Percentiles rank a stretch among this genome's conserved stretches.
Conservation (phyloP, 2,329 filamentous ascomycete species). For the Atkinsonella texensis region DNA sequence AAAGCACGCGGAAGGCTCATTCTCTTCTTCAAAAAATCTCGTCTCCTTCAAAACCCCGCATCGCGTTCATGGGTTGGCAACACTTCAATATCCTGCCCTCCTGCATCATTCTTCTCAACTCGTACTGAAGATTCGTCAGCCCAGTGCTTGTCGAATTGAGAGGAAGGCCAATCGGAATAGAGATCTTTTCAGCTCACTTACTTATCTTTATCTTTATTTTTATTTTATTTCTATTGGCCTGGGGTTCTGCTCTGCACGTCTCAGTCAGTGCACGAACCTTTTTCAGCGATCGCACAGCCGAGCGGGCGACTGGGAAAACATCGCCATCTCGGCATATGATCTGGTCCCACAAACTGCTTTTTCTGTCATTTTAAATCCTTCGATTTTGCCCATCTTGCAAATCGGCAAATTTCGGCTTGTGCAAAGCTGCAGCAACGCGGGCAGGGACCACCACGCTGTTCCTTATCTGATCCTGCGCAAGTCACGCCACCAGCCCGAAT, state of each 20-base stretch:
- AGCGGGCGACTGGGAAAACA: background rate
- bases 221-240: background rate
- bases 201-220: background rate
- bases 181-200: background rate
- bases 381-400: background rate
- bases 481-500: conserved; percentile 7
- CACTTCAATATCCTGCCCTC: background rate
- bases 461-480: conserved; percentile 7
- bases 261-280: background rate
- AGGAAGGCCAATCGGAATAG: background rate
- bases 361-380: too few relatives aligned
- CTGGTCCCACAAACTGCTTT: background rate
- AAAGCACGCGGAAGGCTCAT: background rate
- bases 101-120: background rate
- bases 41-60: background rate
- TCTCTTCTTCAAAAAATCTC: background rate
- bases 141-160: background rate
- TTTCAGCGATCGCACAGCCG: background rate
- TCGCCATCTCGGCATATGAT: background rate
- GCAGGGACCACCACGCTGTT: background rate
- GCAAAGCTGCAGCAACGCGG: background rate
- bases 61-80: background rate
- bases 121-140: background rate
- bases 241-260: background rate
- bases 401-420: background rate